These are phyloP conservation scores for Gossypium schwendimanii DNA, from an alignment of 441 rosid species.

Conservation along the genomic window DNA sequence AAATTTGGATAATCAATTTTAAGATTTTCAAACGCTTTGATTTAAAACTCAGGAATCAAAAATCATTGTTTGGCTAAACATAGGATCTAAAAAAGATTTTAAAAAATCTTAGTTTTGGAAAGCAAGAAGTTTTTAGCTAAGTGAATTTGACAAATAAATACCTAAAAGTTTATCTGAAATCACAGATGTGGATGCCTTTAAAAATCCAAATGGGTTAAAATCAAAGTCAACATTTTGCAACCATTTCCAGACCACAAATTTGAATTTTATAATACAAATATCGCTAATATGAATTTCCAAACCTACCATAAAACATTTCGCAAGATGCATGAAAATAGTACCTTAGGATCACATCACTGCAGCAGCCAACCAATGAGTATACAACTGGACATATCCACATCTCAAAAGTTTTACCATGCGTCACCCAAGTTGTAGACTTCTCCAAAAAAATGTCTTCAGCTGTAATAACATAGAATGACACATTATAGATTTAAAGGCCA, in stretches of 20 bases:
- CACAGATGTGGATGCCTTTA: background rate
- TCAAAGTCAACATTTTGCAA: background rate
- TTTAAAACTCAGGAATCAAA: background rate
- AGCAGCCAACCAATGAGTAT: constrained; percentile 60
- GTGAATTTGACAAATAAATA: background rate
- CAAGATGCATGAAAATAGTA: constrained; percentile 16
- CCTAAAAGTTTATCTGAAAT: background rate
- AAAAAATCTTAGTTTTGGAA: background rate
- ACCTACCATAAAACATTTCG: background rate
- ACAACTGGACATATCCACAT: constrained; percentile 89
- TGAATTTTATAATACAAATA: background rate
- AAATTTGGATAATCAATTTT: constrained; percentile 11
- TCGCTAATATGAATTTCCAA: background rate
- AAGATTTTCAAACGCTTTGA: background rate
- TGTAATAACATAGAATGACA: constrained; percentile 21
- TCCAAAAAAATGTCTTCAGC: constrained; percentile 60
- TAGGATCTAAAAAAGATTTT: background rate
- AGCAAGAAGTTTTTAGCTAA: background rate
- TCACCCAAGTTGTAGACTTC: constrained; percentile 71
- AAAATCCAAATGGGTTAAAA: background rate
- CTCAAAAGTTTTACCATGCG: constrained; percentile 69
- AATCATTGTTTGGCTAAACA: background rate
- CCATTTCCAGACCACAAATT: background rate
- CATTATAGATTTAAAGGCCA: background rate
- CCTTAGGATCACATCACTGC: constrained; percentile 82